Evolutionary conservation across 805 yeast genomes (phyloP).

Genomic region (Candida schatavii): DNA sequence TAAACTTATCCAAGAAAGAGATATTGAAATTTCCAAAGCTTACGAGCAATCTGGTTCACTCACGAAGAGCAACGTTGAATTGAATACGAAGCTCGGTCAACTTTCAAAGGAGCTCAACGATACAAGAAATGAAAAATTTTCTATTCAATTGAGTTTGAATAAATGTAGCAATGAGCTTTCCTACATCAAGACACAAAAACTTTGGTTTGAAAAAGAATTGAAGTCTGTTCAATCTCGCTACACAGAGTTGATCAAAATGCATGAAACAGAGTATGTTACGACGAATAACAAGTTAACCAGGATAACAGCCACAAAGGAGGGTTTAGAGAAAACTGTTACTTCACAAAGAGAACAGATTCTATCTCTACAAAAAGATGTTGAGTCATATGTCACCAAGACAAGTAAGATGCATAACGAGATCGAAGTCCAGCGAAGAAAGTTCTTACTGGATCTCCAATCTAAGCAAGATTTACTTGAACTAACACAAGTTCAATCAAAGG

Average conservation of each 20-base stretch:
- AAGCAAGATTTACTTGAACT: conserved; percentile 62
- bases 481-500: conserved; percentile 51
- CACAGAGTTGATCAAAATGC: conserved; percentile 36
- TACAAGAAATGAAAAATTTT: conserved; percentile 34
- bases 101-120: conserved; percentile 35
- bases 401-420: conserved; percentile 21
- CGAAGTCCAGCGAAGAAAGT: conserved; percentile 47
- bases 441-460: conserved; percentile 36
- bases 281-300: conserved; percentile 27
- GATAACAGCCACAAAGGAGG: conserved; percentile 22
- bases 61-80: conserved; percentile 34
- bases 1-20: conserved; percentile 11
- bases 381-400: conserved; percentile 18
- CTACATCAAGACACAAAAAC: conserved; percentile 32
- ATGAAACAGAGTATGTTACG: conserved; percentile 33
- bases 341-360: conserved; percentile 43
- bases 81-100: conserved; percentile 32
- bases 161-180: conserved; percentile 32
- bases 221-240: conserved; percentile 31
- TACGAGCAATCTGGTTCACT: conserved; percentile 27
- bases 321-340: conserved; percentile 33
- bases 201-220: conserved; percentile 41
- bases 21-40: conserved; percentile 24
- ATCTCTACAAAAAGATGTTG: conserved; percentile 43
- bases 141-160: conserved; percentile 32